These are phyloP conservation scores for Helianthus annuus DNA, from an alignment of 129 eudicot genomes.

Conservation along the genomic window DNA sequence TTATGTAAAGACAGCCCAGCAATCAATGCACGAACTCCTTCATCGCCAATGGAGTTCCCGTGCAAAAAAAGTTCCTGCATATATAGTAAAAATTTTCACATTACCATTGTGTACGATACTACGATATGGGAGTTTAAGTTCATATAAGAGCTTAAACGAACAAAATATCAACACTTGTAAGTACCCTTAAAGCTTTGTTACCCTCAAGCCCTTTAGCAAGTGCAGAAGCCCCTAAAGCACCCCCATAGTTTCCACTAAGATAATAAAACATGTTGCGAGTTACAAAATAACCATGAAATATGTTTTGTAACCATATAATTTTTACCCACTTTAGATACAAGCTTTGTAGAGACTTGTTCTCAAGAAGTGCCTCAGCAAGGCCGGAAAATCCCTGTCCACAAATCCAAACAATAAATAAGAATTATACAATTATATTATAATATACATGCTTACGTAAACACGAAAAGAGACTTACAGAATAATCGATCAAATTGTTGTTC, in stretches of 20 bases:
- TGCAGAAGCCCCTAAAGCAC: slow-evolving; percentile 88
- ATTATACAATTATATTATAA: slow-evolving; percentile 15
- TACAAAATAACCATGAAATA: slow-evolving; percentile 9
- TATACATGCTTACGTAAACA: slow-evolving; percentile 4
- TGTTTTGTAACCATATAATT: neutral
- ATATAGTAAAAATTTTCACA: neutral
- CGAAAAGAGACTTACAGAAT: slow-evolving; percentile 66
- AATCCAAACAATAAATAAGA: slow-evolving; percentile 37
- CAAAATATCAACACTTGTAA: slow-evolving; percentile 1
- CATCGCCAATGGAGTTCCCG: slow-evolving; percentile 93
- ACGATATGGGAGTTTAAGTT: slow-evolving; percentile 9
- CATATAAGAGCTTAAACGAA: slow-evolving; percentile 12
- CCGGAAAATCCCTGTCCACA: slow-evolving; percentile 96
- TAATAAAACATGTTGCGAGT: slow-evolving; percentile 13
- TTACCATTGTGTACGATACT: slow-evolving; percentile 7
- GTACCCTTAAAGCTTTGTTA: slow-evolving; percentile 88
- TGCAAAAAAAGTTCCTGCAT: slow-evolving; percentile 81
- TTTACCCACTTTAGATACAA: slow-evolving; percentile 76
- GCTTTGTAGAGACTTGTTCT: slow-evolving; percentile 58
- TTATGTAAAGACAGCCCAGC: slow-evolving; percentile 66
- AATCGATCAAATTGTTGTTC: slow-evolving; percentile 90
- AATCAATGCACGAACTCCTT: slow-evolving; percentile 84
- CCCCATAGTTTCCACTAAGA: slow-evolving; percentile 94
- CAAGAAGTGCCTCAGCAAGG: slow-evolving; percentile 83
- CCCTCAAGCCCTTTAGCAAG: slow-evolving; percentile 94